Evolutionary conservation across 208 protist species (phyloP).

Genomic region (Crithidia thermophila): DNA sequence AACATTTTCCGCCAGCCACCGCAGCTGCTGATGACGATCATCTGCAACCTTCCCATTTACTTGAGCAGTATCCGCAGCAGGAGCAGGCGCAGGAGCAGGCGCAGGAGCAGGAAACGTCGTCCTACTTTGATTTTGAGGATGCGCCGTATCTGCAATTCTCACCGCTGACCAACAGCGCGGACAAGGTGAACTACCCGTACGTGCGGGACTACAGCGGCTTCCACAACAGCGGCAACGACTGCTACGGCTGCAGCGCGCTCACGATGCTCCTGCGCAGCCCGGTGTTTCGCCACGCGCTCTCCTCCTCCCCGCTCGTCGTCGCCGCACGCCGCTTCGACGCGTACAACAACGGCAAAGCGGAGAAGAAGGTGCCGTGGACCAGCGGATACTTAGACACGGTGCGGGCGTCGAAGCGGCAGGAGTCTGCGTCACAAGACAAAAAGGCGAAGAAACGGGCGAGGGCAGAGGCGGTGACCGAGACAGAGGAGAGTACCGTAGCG

Average conservation of each 20-base stretch:
- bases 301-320: conserved; percentile 25
- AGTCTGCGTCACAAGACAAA: not conserved
- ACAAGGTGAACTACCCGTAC: not conserved
- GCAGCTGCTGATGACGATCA: too few species aligned
- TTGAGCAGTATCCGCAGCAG: too few species aligned
- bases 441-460: not conserved
- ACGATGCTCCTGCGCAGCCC: conserved; percentile 73
- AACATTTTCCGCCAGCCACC: too few species aligned
- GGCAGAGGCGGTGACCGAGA: not conserved
- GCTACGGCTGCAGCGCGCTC: conserved; percentile 85
- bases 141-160: too few species aligned
- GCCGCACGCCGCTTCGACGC: conserved; percentile 29
- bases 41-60: too few species aligned
- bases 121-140: not conserved
- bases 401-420: too few species aligned
- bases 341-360: not conserved
- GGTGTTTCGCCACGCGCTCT: conserved; percentile 50
- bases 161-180: not conserved
- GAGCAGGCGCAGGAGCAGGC: too few species aligned
- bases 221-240: conserved; percentile 75
- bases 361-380: conserved; percentile 23
- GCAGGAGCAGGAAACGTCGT: not conserved
- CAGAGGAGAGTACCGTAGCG: conserved; percentile 7
- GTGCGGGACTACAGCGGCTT: conserved; percentile 71
- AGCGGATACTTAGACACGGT: conserved; percentile 18